Conservation (phyloP, 1,284 basidiomycete genomes). For the Ceratobasidium sp. region DNA sequence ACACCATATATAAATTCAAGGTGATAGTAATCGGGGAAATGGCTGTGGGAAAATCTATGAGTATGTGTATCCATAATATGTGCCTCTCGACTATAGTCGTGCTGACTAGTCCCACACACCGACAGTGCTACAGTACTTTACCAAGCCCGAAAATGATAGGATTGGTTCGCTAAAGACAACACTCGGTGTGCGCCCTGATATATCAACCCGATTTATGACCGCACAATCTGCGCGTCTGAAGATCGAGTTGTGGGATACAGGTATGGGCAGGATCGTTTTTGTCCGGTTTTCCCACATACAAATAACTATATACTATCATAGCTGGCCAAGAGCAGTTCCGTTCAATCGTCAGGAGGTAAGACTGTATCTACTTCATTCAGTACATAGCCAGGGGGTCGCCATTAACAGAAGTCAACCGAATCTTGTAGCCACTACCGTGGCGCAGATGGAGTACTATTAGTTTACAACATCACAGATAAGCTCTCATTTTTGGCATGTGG, state of each 20-base stretch:
- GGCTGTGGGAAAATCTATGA: slow-evolving; percentile 27
- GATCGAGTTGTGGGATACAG: slow-evolving; percentile 22
- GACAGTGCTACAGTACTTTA: slow-evolving; percentile 12
- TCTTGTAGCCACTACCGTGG: slow-evolving; percentile 18
- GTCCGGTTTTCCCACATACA: too few species aligned
- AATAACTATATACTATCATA: too few species aligned
- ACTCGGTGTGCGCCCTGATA: background rate
- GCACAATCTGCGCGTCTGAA: slow-evolving; percentile 6
- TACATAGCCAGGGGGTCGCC: background rate
- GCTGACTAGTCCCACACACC: background rate
- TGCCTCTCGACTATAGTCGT: background rate
- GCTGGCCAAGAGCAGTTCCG: too few species aligned
- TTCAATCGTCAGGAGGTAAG: too few species aligned
- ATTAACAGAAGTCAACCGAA: background rate
- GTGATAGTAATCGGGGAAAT: slow-evolving; percentile 20
- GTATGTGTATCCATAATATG: too few species aligned
- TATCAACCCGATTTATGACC: slow-evolving; percentile 13
- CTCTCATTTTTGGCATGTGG: slow-evolving; percentile 12
- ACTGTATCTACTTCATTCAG: too few species aligned
- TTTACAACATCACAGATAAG: slow-evolving; percentile 15
- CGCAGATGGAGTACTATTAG: slow-evolving; percentile 16
- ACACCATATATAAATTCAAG: slow-evolving; percentile 18
- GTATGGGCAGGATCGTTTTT: background rate
- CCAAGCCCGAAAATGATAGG: too few species aligned
- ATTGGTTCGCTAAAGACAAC: background rate